These are phyloP conservation scores for Cryptosporidium meleagridis DNA, from an alignment of 169 alveolate genomes.

Conservation along the genomic window DNA sequence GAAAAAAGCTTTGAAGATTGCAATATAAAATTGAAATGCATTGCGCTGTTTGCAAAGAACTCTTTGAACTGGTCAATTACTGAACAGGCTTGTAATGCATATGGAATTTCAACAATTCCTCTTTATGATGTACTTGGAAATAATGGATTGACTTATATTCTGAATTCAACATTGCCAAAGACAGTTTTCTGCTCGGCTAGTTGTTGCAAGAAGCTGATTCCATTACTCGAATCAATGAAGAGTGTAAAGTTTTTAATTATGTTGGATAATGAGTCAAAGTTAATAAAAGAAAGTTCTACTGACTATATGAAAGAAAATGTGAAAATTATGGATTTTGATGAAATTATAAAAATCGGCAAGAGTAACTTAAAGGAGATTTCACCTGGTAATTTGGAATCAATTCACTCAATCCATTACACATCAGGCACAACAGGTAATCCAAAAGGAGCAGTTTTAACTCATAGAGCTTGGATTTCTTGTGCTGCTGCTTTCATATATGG, in stretches of 20 bases:
- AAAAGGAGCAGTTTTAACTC: conserved; percentile 88
- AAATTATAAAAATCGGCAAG: conserved; percentile 32
- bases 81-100: conserved; percentile 78
- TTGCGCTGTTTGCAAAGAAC: conserved; percentile 67
- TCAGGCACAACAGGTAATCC: conserved; percentile 93
- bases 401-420: conserved; percentile 80
- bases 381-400: conserved; percentile 46
- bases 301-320: conserved; percentile 32
- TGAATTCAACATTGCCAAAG: conserved; percentile 63
- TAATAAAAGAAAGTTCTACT: neutral
- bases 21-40: conserved; percentile 26
- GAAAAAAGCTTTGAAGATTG: conserved; percentile 5
- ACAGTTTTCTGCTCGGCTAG: conserved; percentile 41
- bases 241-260: conserved; percentile 5
- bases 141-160: conserved; percentile 78
- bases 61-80: conserved; percentile 80
- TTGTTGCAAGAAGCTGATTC: conserved; percentile 32
- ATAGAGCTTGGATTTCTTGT: conserved; percentile 77
- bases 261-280: conserved; percentile 33
- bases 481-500: conserved; percentile 34
- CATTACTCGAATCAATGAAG: conserved; percentile 10
- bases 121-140: conserved; percentile 79
- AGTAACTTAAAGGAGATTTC: conserved; percentile 1
- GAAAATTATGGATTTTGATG: conserved; percentile 35
- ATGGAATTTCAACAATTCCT: conserved; percentile 76